phyloP scores from a whole-genome alignment of 805 yeast genomes.

The Wickerhamiella siamensis region DNA sequence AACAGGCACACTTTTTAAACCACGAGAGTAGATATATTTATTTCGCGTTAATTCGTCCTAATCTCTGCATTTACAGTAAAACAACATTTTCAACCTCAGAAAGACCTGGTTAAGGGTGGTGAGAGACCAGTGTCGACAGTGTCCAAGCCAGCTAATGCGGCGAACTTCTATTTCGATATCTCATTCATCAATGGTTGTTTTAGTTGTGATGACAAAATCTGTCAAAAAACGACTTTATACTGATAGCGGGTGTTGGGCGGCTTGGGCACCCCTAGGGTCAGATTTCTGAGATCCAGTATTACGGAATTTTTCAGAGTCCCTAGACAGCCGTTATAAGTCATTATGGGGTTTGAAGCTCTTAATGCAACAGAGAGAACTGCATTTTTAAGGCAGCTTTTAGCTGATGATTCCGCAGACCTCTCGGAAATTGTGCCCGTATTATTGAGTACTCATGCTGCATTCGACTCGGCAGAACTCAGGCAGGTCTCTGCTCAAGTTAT shows the following conservation, averaged over 20 bases:
- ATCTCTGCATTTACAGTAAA: not conserved
- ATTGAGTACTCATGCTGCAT: not conserved
- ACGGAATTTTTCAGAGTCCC: not conserved
- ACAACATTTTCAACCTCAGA: conserved; percentile 14
- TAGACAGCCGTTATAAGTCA: no score
- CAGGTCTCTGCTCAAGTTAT: not conserved
- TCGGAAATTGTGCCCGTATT: not conserved
- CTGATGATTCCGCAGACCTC: not conserved
- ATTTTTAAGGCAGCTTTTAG: not conserved
- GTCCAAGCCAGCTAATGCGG: conserved; percentile 17
- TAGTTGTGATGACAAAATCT: conserved; percentile 13
- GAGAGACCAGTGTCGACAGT: conserved; percentile 16
- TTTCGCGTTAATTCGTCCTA: not conserved
- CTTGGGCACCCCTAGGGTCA: not conserved
- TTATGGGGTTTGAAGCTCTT: not conserved
- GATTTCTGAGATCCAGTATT: not conserved
- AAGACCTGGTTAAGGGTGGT: conserved; percentile 15
- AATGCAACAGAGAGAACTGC: not conserved
- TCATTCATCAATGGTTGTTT: conserved; percentile 19
- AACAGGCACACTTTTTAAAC: no score
- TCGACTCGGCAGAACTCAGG: not conserved
- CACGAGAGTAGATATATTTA: no score
- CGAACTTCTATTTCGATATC: conserved; percentile 5
- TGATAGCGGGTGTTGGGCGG: not conserved
- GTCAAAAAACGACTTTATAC: not conserved